phyloP scores from a whole-genome alignment of 257 asterid species.

The Przewalskia tangutica region DNA sequence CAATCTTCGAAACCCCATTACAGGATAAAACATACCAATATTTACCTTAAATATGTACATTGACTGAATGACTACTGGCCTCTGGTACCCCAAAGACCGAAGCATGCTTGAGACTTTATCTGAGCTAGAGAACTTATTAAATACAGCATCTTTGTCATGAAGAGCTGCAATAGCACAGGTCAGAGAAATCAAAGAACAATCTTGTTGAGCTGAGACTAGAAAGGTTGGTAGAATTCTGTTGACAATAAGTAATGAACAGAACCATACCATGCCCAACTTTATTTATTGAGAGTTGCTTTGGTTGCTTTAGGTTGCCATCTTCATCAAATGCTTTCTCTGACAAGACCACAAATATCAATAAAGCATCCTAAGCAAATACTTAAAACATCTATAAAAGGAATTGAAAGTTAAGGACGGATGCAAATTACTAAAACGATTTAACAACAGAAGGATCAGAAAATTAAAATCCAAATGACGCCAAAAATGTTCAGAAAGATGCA shows the following conservation, averaged over 20 bases:
- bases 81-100: conserved; percentile 47
- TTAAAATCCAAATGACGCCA: background rate
- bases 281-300: conserved; percentile 62
- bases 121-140: conserved; percentile 60
- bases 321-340: conserved; percentile 75
- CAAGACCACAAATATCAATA: conserved; percentile 8
- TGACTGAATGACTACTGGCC: conserved; percentile 61
- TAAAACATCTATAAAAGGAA: background rate
- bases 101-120: conserved; percentile 43
- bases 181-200: background rate
- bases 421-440: background rate
- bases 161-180: conserved; percentile 36
- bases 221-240: background rate
- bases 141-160: conserved; percentile 52
- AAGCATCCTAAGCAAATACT: background rate
- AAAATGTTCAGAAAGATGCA: background rate
- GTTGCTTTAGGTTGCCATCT: conserved; percentile 56
- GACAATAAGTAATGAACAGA: conserved; percentile 1
- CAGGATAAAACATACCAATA: background rate
- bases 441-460: background rate
- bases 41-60: conserved; percentile 78
- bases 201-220: background rate
- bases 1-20: background rate
- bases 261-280: conserved; percentile 82
- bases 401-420: background rate